phyloP scores from a whole-genome alignment of 2,329 filamentous ascomycete genomes.

The Arthrobotrys musiformis region DNA sequence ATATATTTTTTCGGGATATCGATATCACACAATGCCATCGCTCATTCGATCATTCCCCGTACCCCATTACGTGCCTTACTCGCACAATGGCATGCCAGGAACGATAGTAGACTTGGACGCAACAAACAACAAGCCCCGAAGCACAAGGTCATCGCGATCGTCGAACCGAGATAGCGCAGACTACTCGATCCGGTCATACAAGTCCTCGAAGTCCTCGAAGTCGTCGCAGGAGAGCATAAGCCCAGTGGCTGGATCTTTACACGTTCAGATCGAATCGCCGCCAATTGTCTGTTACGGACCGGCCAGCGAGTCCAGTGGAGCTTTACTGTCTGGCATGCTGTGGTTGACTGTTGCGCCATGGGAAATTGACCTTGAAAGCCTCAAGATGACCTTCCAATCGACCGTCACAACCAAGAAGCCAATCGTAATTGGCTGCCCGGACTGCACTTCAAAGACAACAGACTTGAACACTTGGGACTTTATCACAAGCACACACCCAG shows the following conservation, averaged over 20 bases:
- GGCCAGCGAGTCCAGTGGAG: constrained; percentile 79
- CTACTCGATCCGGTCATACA: constrained; percentile 47
- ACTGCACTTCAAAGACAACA: constrained; percentile 77
- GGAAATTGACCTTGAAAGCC: constrained; percentile 74
- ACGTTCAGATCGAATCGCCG: constrained; percentile 77
- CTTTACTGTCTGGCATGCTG: constrained; percentile 84
- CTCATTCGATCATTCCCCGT: constrained; percentile 52
- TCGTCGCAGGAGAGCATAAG: constrained; percentile 48
- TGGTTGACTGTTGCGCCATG: constrained; percentile 76
- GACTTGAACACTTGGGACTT: constrained; percentile 84
- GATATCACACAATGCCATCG: constrained; percentile 43
- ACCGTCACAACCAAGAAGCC: constrained; percentile 82
- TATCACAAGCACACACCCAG: constrained; percentile 67
- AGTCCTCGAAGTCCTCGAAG: constrained; percentile 45
- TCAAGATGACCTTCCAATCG: constrained; percentile 77
- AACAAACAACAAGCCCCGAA: constrained; percentile 3
- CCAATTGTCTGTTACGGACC: constrained; percentile 85
- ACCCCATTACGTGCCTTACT: constrained; percentile 39
- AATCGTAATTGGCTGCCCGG: constrained; percentile 79
- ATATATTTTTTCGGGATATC: neutral
- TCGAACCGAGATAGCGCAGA: constrained; percentile 36
- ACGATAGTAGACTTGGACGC: constrained; percentile 50
- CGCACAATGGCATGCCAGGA: constrained; percentile 45
- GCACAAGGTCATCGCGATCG: constrained; percentile 10
- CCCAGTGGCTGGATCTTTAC: constrained; percentile 30